Evolutionary conservation across 768 basidiomycete species (phyloP).

Genomic region (Boletus edulis): DNA sequence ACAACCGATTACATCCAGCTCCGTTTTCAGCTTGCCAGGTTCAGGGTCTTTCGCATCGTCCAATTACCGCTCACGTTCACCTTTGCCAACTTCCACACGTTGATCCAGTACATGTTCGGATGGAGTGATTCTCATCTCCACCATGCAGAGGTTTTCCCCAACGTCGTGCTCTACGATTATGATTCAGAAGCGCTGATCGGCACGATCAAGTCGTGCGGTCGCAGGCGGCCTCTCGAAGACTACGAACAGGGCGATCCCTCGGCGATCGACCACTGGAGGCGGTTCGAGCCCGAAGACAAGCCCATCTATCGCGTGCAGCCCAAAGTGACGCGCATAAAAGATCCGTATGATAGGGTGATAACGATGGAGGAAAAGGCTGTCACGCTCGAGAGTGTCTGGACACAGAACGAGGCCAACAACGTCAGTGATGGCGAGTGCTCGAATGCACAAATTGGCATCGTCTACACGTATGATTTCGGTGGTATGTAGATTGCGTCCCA

Average conservation of each 20-base stretch:
- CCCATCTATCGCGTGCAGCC: slow-evolving; percentile 19
- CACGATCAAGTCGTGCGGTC: slow-evolving; percentile 24
- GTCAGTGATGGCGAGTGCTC: slow-evolving; percentile 24
- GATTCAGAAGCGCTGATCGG: slow-evolving; percentile 3
- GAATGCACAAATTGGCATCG: slow-evolving; percentile 21
- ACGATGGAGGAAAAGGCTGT: slow-evolving; percentile 21
- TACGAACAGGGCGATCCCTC: slow-evolving; percentile 8
- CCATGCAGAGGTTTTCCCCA: slow-evolving; percentile 17
- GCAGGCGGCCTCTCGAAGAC: slow-evolving; percentile 16
- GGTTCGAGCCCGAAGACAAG: slow-evolving; percentile 10
- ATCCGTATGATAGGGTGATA: slow-evolving; percentile 8
- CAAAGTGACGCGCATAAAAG: slow-evolving; percentile 7
- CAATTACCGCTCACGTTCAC: slow-evolving; percentile 27
- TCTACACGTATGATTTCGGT: slow-evolving; percentile 24
- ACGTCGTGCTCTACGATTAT: slow-evolving; percentile 20
- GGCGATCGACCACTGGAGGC: slow-evolving; percentile 12
- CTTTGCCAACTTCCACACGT: slow-evolving; percentile 29
- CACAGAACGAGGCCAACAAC: slow-evolving; percentile 15
- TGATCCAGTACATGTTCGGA: slow-evolving; percentile 33
- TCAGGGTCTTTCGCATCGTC: slow-evolving; percentile 26
- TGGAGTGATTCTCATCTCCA: slow-evolving; percentile 28
- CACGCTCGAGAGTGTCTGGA: slow-evolving; percentile 26
- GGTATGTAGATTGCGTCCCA: slow-evolving; percentile 3
- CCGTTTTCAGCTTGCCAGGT: slow-evolving; percentile 29
- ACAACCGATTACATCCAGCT: slow-evolving; percentile 26